Conservation (phyloP, 495 filamentous ascomycete species). For the Hypoxylon trugodes region DNA sequence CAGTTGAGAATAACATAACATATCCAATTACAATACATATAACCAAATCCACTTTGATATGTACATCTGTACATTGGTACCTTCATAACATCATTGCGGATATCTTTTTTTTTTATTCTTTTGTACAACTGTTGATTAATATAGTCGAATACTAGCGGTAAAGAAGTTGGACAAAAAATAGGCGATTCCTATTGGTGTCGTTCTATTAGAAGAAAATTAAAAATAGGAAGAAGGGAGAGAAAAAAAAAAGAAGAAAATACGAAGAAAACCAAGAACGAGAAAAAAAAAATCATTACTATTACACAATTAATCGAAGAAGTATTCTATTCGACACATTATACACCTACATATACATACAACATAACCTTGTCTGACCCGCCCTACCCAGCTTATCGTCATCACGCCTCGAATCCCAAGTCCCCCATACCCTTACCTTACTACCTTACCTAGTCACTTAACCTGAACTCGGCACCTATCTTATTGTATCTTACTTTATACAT, state of each 20-base stretch:
- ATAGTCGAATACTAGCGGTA: conserved; percentile 33
- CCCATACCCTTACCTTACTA: not conserved
- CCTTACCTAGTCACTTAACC: conserved; percentile 12
- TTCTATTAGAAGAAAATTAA: no score
- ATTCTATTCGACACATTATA: no score
- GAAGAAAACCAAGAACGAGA: not conserved
- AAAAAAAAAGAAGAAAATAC: not conserved
- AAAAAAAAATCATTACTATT: no score
- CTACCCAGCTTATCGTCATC: conserved; percentile 14
- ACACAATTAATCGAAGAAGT: no score
- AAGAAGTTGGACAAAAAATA: no score
- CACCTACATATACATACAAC: no score
- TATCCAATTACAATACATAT: no score
- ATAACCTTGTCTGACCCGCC: conserved; percentile 13
- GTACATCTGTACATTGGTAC: no score
- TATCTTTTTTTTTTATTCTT: no score
- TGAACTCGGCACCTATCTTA: conserved; percentile 20
- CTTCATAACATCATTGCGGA: not conserved
- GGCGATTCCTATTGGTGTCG: no score
- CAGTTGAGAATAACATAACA: conserved; percentile 25
- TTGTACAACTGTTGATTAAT: conserved; percentile 27
- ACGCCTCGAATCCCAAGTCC: not conserved
- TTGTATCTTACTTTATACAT: conserved; percentile 6
- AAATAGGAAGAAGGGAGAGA: not conserved
- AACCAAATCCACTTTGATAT: no score